Evolutionary conservation across 2,329 filamentous ascomycete genomes (phyloP).

Genomic region (Trichoderma harzianum): DNA sequence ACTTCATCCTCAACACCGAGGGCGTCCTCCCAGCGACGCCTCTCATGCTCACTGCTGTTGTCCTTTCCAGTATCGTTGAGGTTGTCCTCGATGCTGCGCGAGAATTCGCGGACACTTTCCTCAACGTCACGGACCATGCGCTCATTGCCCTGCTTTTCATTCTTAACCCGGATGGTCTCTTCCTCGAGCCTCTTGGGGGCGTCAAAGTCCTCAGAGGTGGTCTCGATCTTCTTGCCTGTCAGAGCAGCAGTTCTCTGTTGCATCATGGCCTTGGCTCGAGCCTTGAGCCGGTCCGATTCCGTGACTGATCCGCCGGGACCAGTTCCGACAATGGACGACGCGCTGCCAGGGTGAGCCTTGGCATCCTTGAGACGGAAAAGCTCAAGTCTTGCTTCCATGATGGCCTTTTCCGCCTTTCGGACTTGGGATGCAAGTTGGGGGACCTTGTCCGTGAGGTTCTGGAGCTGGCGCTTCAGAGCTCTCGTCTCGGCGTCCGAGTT

Average conservation of each 20-base stretch:
- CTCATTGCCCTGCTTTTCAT: conserved; percentile 90
- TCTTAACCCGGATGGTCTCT: conserved; percentile 75
- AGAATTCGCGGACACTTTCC: conserved; percentile 88
- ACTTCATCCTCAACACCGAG: conserved; percentile 95
- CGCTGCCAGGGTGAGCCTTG: conserved; percentile 81
- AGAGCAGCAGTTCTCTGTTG: conserved; percentile 92
- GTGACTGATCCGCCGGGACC: conserved; percentile 88
- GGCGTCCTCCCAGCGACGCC: conserved; percentile 90
- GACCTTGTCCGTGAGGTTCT: conserved; percentile 82
- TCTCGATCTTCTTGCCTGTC: conserved; percentile 75
- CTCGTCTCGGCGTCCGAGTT: conserved; percentile 88
- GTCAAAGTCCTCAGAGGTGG: conserved; percentile 67
- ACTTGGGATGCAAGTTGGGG: conserved; percentile 91
- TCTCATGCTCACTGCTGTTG: conserved; percentile 81
- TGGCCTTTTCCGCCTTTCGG: conserved; percentile 83
- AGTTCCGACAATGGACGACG: conserved; percentile 80
- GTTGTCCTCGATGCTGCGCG: conserved; percentile 77
- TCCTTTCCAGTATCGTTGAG: conserved; percentile 78
- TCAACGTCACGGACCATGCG: conserved; percentile 96
- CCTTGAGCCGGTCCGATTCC: conserved; percentile 91
- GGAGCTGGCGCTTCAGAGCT: conserved; percentile 82
- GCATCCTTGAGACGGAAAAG: conserved; percentile 91
- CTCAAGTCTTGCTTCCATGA: conserved; percentile 87
- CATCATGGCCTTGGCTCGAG: conserved; percentile 96
- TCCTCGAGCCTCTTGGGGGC: conserved; percentile 84